phyloP scores from a whole-genome alignment of 1,284 basidiomycete genomes.

The Puccinia hordei region DNA sequence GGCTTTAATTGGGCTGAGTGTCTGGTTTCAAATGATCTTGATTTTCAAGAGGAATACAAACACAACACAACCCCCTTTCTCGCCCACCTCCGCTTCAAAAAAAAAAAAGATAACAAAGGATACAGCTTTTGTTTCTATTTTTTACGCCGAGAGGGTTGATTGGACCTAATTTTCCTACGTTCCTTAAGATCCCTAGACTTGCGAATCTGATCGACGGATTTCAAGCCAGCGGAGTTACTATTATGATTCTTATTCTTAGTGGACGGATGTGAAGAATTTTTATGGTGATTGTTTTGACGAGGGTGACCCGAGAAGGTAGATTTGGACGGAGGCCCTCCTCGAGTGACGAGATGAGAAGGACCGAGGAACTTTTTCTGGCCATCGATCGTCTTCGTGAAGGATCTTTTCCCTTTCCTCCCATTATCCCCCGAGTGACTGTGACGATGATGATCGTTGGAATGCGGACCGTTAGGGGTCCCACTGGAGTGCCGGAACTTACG shows the following conservation, averaged over 20 bases:
- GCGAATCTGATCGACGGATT: slow-evolving; percentile 78
- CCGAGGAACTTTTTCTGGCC: slow-evolving; percentile 52
- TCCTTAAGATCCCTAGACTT: slow-evolving; percentile 66
- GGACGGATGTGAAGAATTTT: slow-evolving; percentile 53
- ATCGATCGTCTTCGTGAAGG: slow-evolving; percentile 62
- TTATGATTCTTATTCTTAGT: slow-evolving; percentile 53
- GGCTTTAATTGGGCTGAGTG: too few relatives aligned
- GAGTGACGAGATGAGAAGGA: slow-evolving; percentile 50
- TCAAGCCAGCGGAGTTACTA: slow-evolving; percentile 60
- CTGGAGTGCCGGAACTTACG: slow-evolving; percentile 41
- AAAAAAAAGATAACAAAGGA: background rate
- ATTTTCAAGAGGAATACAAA: too few relatives aligned
- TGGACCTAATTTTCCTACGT: slow-evolving; percentile 70
- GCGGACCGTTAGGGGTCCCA: slow-evolving; percentile 53
- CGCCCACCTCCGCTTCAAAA: too few relatives aligned
- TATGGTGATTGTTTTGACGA: slow-evolving; percentile 20
- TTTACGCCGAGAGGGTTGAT: slow-evolving; percentile 64
- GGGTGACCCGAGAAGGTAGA: slow-evolving; percentile 48
- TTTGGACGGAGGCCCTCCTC: slow-evolving; percentile 50
- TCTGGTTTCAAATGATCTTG: too few relatives aligned
- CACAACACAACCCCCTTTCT: too few relatives aligned
- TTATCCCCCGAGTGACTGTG: slow-evolving; percentile 64
- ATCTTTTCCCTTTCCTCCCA: slow-evolving; percentile 71
- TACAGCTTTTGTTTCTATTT: background rate
- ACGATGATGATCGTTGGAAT: slow-evolving; percentile 69